These are phyloP conservation scores for Heterobasidion annosum DNA, from an alignment of 1,284 basidiomycete genomes.

Conservation along the genomic window DNA sequence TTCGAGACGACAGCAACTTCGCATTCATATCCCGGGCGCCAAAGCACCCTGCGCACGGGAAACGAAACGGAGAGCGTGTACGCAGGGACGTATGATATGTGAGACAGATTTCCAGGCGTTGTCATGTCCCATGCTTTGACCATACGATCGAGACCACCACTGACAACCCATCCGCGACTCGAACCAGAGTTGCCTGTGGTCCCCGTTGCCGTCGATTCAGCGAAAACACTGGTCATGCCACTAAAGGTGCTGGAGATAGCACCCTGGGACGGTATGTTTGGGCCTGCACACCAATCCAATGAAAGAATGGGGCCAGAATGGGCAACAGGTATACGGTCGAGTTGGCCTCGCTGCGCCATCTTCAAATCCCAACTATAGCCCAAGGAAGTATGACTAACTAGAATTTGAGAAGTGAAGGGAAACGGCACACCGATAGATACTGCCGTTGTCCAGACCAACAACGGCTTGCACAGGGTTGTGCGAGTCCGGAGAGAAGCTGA, in stretches of 20 bases:
- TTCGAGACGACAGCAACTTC: constrained; percentile 72
- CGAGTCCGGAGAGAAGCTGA: constrained; percentile 63
- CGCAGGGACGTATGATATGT: constrained; percentile 50
- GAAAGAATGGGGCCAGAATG: constrained; percentile 72
- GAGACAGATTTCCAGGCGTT: constrained; percentile 32
- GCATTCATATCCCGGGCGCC: constrained; percentile 75
- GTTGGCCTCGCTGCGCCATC: constrained; percentile 58
- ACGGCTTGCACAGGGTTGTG: constrained; percentile 63
- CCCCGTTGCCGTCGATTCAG: constrained; percentile 11
- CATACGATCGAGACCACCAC: constrained; percentile 72
- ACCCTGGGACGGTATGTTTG: constrained; percentile 1
- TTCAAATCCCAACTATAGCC: constrained; percentile 69
- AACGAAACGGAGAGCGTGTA: constrained; percentile 74
- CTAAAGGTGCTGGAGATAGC: not conserved
- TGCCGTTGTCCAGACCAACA: constrained; percentile 77
- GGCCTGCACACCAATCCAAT: constrained; percentile 61
- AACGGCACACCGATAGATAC: constrained; percentile 18
- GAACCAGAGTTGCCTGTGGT: constrained; percentile 18
- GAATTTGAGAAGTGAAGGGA: not conserved
- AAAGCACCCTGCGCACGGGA: constrained; percentile 65
- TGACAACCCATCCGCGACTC: constrained; percentile 72
- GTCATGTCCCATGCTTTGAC: constrained; percentile 86
- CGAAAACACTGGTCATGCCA: constrained; percentile 4
- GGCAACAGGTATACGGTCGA: constrained; percentile 72
- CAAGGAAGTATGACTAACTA: not conserved